A percentile compares a stretch with the other conserved stretches of the same genome.
These are phyloP conservation scores for Hyphodiscus sp. DNA, from an alignment of 2,329 filamentous ascomycete genomes.

Conservation along the genomic window DNA sequence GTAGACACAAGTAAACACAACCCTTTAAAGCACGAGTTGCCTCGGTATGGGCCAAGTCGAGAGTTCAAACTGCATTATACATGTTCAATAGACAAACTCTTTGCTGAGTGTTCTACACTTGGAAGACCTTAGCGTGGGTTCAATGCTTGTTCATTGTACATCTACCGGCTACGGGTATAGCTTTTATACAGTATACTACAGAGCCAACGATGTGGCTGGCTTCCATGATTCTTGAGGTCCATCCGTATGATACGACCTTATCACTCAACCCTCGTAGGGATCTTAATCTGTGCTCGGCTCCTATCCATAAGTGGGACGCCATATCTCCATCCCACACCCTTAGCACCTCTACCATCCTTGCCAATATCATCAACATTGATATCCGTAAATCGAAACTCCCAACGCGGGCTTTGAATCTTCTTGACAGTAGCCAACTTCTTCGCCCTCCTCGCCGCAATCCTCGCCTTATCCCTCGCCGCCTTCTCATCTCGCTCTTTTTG, in stretches of 20 bases:
- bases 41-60: not conserved
- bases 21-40: too few relatives aligned
- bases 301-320: conserved; percentile 57
- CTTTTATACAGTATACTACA: conserved; percentile 12
- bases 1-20: too few relatives aligned
- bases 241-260: conserved; percentile 5
- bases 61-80: not conserved
- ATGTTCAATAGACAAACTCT: not conserved
- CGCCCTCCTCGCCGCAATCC: conserved; percentile 29
- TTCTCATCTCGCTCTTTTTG: conserved; percentile 30
- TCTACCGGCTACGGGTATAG: not conserved
- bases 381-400: conserved; percentile 57
- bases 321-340: conserved; percentile 55
- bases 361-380: conserved; percentile 52
- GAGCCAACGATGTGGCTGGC: conserved; percentile 1
- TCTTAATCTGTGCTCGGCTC: conserved; percentile 59
- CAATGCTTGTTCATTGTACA: not conserved
- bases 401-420: conserved; percentile 42
- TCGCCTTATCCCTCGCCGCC: conserved; percentile 39
- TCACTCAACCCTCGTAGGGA: conserved; percentile 50
- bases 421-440: conserved; percentile 36
- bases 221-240: conserved; percentile 5
- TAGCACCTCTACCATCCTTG: conserved; percentile 42
- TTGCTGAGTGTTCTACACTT: not conserved
- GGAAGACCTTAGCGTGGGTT: not conserved